Evolutionary conservation across 1,284 basidiomycete genomes (phyloP), one percentile per base, ranked within the genome.

Genomic region (Puccinia sorghi): DNA sequence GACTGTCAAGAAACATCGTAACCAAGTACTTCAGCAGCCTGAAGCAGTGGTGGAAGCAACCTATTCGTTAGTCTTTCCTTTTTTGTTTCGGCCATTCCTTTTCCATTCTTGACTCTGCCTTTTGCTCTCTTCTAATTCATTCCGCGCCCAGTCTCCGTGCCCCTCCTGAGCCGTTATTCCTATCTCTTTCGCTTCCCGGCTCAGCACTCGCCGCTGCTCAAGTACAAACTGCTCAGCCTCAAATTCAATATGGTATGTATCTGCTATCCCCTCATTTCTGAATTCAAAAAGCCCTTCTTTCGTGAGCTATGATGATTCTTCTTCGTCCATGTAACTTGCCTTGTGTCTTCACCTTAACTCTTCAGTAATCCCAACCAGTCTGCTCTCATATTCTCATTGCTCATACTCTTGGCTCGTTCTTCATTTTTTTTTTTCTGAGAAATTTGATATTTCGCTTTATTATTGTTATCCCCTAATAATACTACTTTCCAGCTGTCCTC

Each of bases 181-280:
- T n/a, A 50, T 52, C 25, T n/a, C 25, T 66, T 46, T 48, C 64
- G 7, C 17, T 50, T 39, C 17, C 46, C 32, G 27, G 32, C 66
- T 52, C 66, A 69, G 39, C 66, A 50, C n/a, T 52, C 66, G 39
- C 50, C 13, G 50, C 32, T 69, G n/a, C n/a, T n/a, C n/a, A 46
- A 64, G 61, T 46, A 43, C 66, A 50, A 27, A 32, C 66, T 69
- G 46, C 66, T 48, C 46, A 50, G 50, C 20, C 50, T 69, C 66
- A 32, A 15, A 69, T 20, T 32, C 66, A 69, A 50, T 48, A 69
- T 52, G 66, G 66, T 69, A 69, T 69, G 66, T 52, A 69, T 27
- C 27, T n/a, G n/a, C 66, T 46, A 52, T 25, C 20, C 50, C 46
- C 5, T 69, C 15, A 9, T 41, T 41, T 20, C 27, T 41, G 17